Evolutionary conservation across 169 alveolate species (phyloP), one percentile per base, ranked within the genome.

Genomic region (Plasmodium coatneyi): DNA sequence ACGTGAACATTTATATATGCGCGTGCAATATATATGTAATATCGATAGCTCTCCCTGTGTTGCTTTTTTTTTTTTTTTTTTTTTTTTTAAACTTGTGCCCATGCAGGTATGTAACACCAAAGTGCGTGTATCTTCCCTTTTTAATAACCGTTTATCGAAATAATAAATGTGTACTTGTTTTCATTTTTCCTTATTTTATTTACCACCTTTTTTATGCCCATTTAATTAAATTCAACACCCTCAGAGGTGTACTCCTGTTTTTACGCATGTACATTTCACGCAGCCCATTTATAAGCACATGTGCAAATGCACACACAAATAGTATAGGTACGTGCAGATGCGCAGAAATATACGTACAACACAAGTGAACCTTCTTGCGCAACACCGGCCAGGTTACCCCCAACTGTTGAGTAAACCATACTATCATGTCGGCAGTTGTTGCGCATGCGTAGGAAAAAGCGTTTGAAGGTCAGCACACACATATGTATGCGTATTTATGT

Each of bases 231-330:
- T 52, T 43, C 16, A n/a, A 80, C 22, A 7, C n/a, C 39, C 60
- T 1, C 70, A 80, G 46, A 80, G 25, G 60, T 79, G 28, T 79
- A 79, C 32, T 43, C 60, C 49, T 43, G 30, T 79, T 39, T 79
- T 41, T 79, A 79, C 32, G 6, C 60, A 80, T 80, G 60, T 80
- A 80, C 60, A 80, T 80, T 66, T 19, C 5, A 66, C 36, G 76
- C 36, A 28, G 4, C 76, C 76, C 36, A 66, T 25, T 66, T 66
- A 66, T 19, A 66, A 66, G 36, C 41, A 25, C 36, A 66, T 66
- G n/a, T 66, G 36, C 30, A 22, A 66, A 66, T 66, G 28, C 76
- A 66, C 36, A 22, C 76, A 66, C 76, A 66, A 19, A 28, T 66
- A 28, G 76, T 66, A 25, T 66, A 66, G 76, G 16, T 66, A 66